A percentile compares a stretch with the other conserved stretches of the same genome.
Conservation (phyloP, 495 filamentous ascomycete species). For the Trichoderma asperelloides region DNA sequence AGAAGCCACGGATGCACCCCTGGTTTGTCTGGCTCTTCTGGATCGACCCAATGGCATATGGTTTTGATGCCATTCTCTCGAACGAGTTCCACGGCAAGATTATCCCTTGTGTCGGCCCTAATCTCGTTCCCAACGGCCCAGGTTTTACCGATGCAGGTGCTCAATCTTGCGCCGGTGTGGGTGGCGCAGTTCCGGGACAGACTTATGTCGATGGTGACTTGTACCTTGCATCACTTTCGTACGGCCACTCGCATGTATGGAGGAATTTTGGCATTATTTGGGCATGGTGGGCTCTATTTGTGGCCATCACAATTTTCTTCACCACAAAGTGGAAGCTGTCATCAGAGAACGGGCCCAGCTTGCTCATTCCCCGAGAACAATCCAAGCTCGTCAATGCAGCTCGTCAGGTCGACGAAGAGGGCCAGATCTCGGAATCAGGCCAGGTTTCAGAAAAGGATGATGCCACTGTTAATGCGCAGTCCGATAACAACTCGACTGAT, state of each 20-base stretch:
- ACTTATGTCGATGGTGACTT: slow-evolving; percentile 46
- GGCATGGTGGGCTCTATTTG: slow-evolving; percentile 47
- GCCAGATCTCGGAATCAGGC: neutral
- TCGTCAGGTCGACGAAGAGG: slow-evolving; percentile 28
- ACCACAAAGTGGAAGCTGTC: slow-evolving; percentile 24
- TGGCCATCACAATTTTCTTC: slow-evolving; percentile 51
- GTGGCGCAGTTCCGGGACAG: slow-evolving; percentile 44
- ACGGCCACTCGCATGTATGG: slow-evolving; percentile 61
- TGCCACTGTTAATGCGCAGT: neutral
- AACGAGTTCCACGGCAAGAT: slow-evolving; percentile 59
- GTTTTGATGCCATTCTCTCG: slow-evolving; percentile 57
- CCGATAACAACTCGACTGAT: neutral
- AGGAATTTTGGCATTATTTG: slow-evolving; percentile 66
- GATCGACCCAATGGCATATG: slow-evolving; percentile 69
- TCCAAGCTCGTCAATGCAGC: slow-evolving; percentile 49
- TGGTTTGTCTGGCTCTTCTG: slow-evolving; percentile 73
- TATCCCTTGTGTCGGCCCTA: slow-evolving; percentile 36
- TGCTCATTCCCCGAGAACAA: slow-evolving; percentile 53
- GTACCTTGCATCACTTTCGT: slow-evolving; percentile 54
- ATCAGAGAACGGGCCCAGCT: slow-evolving; percentile 46
- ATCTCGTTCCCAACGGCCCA: slow-evolving; percentile 51
- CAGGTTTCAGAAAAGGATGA: slow-evolving; percentile 3
- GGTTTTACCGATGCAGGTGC: slow-evolving; percentile 37
- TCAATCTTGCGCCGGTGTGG: slow-evolving; percentile 48
- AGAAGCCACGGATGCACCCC: slow-evolving; percentile 59